phyloP scores from a whole-genome alignment of 2,329 filamentous ascomycete genomes.

The Didymella arachidicola region DNA sequence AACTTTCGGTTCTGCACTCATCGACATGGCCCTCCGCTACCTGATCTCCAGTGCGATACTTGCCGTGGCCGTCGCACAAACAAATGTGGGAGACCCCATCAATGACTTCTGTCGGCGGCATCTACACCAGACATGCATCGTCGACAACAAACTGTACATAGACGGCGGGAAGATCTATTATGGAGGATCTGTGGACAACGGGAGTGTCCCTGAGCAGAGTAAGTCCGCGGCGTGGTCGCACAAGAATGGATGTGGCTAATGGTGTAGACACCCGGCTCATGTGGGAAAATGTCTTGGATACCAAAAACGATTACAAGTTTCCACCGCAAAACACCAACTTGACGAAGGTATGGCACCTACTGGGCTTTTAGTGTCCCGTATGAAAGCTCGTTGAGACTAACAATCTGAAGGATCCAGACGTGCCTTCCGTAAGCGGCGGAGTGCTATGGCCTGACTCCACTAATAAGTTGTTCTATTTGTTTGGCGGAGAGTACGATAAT shows the following conservation, averaged over 20 bases:
- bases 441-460: conserved; percentile 65
- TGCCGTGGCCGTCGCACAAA: conserved; percentile 50
- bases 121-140: conserved; percentile 65
- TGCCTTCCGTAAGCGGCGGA: conserved; percentile 57
- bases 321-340: conserved; percentile 24
- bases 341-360: conserved; percentile 15
- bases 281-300: conserved; percentile 60
- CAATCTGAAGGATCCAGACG: conserved; percentile 54
- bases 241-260: conserved; percentile 3
- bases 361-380: not conserved
- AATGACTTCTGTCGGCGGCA: conserved; percentile 30
- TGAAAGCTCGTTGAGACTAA: not conserved
- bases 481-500: conserved; percentile 61
- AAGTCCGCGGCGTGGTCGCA: conserved; percentile 30
- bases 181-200: conserved; percentile 47
- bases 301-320: conserved; percentile 20
- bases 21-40: conserved; percentile 1
- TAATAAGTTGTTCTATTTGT: conserved; percentile 69
- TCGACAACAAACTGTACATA: conserved; percentile 66
- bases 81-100: conserved; percentile 23
- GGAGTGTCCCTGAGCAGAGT: conserved; percentile 63
- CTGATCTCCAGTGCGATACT: conserved; percentile 1
- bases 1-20: not conserved
- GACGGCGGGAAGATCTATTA: conserved; percentile 66
- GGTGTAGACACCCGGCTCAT: conserved; percentile 59